Base-by-base conservation (phyloP, 352 stramenopile species). In the Pythium aphanidermatum region DNA sequence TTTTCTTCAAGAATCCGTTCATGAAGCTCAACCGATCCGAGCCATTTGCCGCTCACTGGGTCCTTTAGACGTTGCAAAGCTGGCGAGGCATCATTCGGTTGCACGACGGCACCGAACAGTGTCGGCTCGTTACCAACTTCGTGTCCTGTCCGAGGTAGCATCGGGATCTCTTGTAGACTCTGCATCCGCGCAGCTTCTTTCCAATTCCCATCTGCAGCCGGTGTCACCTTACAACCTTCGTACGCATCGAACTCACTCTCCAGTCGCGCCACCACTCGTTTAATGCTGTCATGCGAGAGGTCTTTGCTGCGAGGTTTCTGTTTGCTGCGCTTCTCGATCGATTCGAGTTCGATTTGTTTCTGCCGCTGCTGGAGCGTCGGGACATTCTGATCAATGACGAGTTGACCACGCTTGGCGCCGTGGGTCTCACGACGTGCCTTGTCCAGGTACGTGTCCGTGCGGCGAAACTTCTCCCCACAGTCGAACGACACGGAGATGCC, bases 161-260 rank as follows among this genome's bases (percentile, higher is more conserved):
- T 44, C 0, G 82, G 79, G 25, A 94, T 73, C 59, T 92, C 82
- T 2, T 51, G 45, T 4, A 86, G 63, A 39, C 63, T 88, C 26
- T 74, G 60, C 8, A 64, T 24, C 19, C 67, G 59, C 12, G 79
- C 77, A 13, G 60, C 55, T 21, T 74, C 63, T 10, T 63, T 73
- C 79, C 82, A 92, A 31, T 73, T 60, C 3, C 72, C 69, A 19
- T 85, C 74, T 13, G 69, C 62, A 7, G 64, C 71, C n/a, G 74
- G 74, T 8, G 73, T 84, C 32, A 90, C 75, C 11, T 65, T 52
- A 17, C 65, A 74, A 8, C 62, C 70, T 50, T 89, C 67, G 66
- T 95, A 95, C 14, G 42, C 49, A 25, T 94, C 79, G 33, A 94
- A 93, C 25, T 65, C 72, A 8, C 38, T 56, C 53, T 95, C 84